phyloP scores from a whole-genome alignment of 331 rosid species.

The Arachis monticola region DNA sequence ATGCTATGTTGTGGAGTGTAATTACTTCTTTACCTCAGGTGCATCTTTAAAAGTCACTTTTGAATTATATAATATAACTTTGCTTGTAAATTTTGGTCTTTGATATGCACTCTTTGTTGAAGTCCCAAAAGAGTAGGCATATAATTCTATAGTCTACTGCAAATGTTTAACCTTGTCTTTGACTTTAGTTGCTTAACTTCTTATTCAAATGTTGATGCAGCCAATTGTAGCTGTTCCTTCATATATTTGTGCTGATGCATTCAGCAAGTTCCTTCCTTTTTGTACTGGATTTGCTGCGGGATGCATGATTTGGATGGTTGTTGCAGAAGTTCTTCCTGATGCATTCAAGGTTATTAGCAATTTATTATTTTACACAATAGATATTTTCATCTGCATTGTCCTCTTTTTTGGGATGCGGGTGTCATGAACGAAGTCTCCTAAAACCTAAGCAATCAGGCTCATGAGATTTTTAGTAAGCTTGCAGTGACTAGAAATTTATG shows the following conservation, averaged over 20 bases:
- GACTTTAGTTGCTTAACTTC: constrained; percentile 24
- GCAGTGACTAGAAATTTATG: not conserved
- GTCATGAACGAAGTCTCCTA: not conserved
- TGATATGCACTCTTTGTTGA: constrained; percentile 3
- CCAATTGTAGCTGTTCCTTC: constrained; percentile 99
- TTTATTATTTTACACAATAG: constrained; percentile 7
- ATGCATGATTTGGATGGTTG: constrained; percentile 99
- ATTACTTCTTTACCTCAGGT: constrained; percentile 99
- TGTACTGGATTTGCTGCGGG: constrained; percentile 99
- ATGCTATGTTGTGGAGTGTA: constrained; percentile 98
- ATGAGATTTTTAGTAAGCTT: not conserved
- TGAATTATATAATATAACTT: constrained; percentile 13
- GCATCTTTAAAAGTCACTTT: constrained; percentile 32
- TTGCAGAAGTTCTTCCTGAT: constrained; percentile 98
- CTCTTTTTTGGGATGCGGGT: not conserved
- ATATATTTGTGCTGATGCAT: constrained; percentile 95
- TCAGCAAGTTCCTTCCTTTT: constrained; percentile 92
- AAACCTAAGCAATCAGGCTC: constrained; percentile 16
- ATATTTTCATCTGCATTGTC: constrained; percentile 8
- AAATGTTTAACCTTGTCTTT: constrained; percentile 29
- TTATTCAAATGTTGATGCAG: constrained; percentile 55
- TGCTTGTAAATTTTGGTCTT: constrained; percentile 14
- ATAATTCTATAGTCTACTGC: not conserved
- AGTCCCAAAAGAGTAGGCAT: constrained; percentile 9
- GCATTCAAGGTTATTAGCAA: constrained; percentile 79